A percentile compares a stretch with the other conserved stretches of the same genome.
These are phyloP conservation scores for Nemania serpens DNA, from an alignment of 2,329 filamentous ascomycete genomes.

Conservation along the genomic window DNA sequence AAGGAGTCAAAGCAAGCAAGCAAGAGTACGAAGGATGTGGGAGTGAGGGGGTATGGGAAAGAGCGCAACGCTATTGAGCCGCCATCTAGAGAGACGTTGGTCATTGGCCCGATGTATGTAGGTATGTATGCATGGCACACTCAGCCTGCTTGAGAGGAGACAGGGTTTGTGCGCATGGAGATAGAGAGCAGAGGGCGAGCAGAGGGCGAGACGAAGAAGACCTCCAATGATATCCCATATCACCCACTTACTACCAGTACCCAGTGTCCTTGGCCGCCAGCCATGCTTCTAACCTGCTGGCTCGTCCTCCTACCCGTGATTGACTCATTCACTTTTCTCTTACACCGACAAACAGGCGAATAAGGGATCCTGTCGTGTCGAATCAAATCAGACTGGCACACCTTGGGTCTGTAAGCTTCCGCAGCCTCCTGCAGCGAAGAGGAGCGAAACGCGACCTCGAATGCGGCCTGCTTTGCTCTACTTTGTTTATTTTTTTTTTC, in stretches of 20 bases:
- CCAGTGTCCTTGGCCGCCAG: conserved; percentile 12
- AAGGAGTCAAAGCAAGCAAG: not conserved
- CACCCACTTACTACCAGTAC: conserved; percentile 1
- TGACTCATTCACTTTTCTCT: conserved; percentile 5
- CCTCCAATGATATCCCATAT: conserved; percentile 26
- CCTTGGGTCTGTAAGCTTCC: conserved; percentile 18
- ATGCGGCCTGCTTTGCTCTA: conserved; percentile 20
- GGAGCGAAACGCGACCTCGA: conserved; percentile 25
- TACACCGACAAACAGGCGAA: conserved; percentile 14
- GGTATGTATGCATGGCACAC: not conserved
- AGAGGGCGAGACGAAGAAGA: not conserved
- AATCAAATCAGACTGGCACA: conserved; percentile 10
- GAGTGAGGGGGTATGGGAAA: not conserved
- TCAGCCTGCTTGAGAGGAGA: conserved; percentile 4
- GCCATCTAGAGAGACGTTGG: not conserved
- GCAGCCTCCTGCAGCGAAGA: conserved; percentile 16
- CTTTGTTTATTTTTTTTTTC: not conserved
- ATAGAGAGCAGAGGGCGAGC: not conserved
- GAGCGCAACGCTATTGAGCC: conserved; percentile 1
- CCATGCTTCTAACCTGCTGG: too few relatives aligned
- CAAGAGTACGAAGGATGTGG: not conserved
- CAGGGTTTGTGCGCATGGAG: conserved; percentile 19
- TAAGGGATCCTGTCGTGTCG: conserved; percentile 2
- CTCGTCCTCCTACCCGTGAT: not conserved
- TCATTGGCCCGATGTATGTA: conserved; percentile 10